These are phyloP conservation scores for Coprinopsis cinerea DNA, from an alignment of 768 basidiomycete genomes.

Conservation along the genomic window DNA sequence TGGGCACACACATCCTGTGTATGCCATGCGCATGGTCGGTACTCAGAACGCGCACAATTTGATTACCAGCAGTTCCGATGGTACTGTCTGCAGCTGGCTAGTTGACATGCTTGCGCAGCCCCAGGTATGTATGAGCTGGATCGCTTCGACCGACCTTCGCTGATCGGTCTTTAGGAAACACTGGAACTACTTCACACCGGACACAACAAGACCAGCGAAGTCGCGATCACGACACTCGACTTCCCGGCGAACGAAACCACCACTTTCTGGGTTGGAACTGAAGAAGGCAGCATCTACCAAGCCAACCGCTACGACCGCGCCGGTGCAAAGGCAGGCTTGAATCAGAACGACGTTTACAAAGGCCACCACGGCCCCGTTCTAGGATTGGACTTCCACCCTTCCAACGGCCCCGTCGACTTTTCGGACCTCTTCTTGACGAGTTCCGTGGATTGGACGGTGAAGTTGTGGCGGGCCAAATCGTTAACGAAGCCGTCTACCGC, in stretches of 20 bases:
- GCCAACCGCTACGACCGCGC: slow-evolving; percentile 97
- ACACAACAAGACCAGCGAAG: slow-evolving; percentile 96
- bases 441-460: slow-evolving; percentile 97
- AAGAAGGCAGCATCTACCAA: slow-evolving; percentile 96
- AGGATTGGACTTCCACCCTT: slow-evolving; percentile 92
- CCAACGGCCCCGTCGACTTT: slow-evolving; percentile 88
- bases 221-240: slow-evolving; percentile 88
- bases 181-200: slow-evolving; percentile 84
- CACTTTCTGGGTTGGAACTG: slow-evolving; percentile 96
- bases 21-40: slow-evolving; percentile 97
- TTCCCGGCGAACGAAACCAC: slow-evolving; percentile 97
- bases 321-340: slow-evolving; percentile 92
- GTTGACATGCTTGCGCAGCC: slow-evolving; percentile 99
- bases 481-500: slow-evolving; percentile 67
- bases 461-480: slow-evolving; percentile 86
- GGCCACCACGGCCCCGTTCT: slow-evolving; percentile 93
- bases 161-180: slow-evolving; percentile 66
- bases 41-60: slow-evolving; percentile 98
- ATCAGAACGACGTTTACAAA: slow-evolving; percentile 88
- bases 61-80: slow-evolving; percentile 95
- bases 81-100: slow-evolving; percentile 94
- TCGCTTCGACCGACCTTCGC: neutral
- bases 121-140: slow-evolving; percentile 48
- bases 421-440: slow-evolving; percentile 90
- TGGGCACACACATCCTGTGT: slow-evolving; percentile 97